Conservation (phyloP, 352 stramenopile species). For the Phytophthora megakarya region DNA sequence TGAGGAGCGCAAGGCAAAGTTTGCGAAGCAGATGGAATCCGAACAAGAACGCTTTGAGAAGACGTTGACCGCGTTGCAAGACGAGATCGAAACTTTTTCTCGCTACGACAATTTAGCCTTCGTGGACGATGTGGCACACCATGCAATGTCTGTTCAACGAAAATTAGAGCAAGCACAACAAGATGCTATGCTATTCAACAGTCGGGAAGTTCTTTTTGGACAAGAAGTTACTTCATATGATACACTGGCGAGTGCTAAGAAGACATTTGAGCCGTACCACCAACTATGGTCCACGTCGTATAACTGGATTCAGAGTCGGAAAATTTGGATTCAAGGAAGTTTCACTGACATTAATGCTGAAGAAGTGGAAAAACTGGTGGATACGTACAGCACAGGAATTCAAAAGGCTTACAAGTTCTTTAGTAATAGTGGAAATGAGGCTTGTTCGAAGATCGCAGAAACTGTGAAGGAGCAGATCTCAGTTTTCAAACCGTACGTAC, state of each 20-base stretch:
- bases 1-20: slow-evolving; percentile 85
- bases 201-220: slow-evolving; percentile 90
- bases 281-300: slow-evolving; percentile 91
- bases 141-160: slow-evolving; percentile 85
- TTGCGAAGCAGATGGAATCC: slow-evolving; percentile 93
- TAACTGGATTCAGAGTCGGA: slow-evolving; percentile 92
- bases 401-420: slow-evolving; percentile 95
- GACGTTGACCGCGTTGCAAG: slow-evolving; percentile 72
- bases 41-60: slow-evolving; percentile 94
- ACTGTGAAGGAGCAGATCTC: slow-evolving; percentile 93
- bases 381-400: slow-evolving; percentile 84
- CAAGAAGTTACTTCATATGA: slow-evolving; percentile 92
- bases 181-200: slow-evolving; percentile 93
- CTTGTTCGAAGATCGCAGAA: slow-evolving; percentile 89
- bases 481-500: slow-evolving; percentile 93
- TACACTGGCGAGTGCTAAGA: slow-evolving; percentile 82
- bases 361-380: slow-evolving; percentile 91
- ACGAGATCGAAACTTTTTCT: slow-evolving; percentile 90
- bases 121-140: slow-evolving; percentile 87
- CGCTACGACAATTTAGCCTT: slow-evolving; percentile 89
- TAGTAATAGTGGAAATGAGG: slow-evolving; percentile 82
- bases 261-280: slow-evolving; percentile 95
- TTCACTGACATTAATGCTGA: slow-evolving; percentile 93
- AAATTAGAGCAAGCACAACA: slow-evolving; percentile 90
- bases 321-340: slow-evolving; percentile 91